Evolutionary conservation across 2,329 filamentous ascomycete genomes (phyloP).

Genomic region (Ceratocystis lukuohia): DNA sequence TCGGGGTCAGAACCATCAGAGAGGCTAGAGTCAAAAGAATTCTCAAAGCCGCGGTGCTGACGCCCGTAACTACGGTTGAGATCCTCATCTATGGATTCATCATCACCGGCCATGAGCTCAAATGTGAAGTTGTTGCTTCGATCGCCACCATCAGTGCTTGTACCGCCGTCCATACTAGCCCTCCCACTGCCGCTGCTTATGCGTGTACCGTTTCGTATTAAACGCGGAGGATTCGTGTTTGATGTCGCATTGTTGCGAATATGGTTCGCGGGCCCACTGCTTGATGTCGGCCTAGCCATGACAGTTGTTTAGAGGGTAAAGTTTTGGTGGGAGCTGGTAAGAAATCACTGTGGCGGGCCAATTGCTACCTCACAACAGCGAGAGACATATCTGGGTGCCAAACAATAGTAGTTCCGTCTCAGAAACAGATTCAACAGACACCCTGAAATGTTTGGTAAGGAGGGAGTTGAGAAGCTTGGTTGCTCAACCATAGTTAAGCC

Average conservation of each 20-base stretch:
- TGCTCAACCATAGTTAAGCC: not conserved
- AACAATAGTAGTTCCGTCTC: too few species aligned
- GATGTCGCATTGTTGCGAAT: not conserved
- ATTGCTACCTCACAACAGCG: not conserved
- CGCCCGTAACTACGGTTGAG: not conserved
- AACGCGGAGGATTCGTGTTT: not conserved
- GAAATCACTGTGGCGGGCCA: not conserved
- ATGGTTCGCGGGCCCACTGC: not conserved
- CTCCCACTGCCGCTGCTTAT: not conserved
- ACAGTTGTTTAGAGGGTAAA: not conserved
- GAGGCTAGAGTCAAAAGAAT: constrained; percentile 4
- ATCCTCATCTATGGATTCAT: constrained; percentile 4
- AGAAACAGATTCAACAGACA: not conserved
- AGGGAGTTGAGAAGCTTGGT: not conserved
- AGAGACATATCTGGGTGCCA: not conserved
- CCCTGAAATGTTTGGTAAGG: not conserved
- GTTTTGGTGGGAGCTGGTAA: not conserved
- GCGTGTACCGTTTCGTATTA: not conserved
- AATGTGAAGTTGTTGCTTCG: constrained; percentile 1
- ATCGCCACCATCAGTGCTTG: not conserved
- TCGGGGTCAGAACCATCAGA: not conserved
- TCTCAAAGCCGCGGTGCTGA: not conserved
- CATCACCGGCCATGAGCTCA: constrained; percentile 8
- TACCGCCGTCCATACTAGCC: not conserved
- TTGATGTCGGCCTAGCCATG: constrained; percentile 1